A percentile compares a stretch with the other conserved stretches of the same genome.
Conservation (phyloP, 2,329 filamentous ascomycete genomes). For the Blastomyces emzantsi region DNA sequence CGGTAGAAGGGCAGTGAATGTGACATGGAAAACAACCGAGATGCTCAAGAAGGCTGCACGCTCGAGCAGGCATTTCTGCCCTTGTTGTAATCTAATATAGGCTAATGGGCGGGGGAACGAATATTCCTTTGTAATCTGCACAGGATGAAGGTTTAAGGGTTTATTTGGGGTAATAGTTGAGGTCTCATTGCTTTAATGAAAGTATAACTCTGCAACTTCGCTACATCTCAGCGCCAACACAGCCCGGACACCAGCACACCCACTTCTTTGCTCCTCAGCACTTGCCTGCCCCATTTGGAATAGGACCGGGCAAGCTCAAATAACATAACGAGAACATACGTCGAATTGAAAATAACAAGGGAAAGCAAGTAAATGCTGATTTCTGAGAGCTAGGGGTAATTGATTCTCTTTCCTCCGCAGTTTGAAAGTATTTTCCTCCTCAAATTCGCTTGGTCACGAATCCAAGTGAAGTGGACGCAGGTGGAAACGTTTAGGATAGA, state of each 20-base stretch:
- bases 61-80: neutral
- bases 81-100: neutral
- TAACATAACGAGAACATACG: neutral
- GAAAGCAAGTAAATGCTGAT: neutral
- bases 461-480: neutral
- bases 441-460: neutral
- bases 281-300: neutral
- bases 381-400: neutral
- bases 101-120: neutral
- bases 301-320: neutral
- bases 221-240: neutral
- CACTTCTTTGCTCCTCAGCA: neutral
- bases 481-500: slow-evolving; percentile 5
- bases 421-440: neutral
- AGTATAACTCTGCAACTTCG: neutral
- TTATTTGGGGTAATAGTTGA: neutral
- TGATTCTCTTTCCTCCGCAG: slow-evolving; percentile 2
- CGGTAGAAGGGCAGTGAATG: neutral
- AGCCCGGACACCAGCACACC: neutral
- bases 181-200: slow-evolving; percentile 3
- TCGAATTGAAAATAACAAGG: neutral
- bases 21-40: neutral
- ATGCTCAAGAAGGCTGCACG: neutral
- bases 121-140: neutral
- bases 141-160: neutral